Conservation (phyloP, 768 basidiomycete genomes). For the Podaxis mareebaensis region DNA sequence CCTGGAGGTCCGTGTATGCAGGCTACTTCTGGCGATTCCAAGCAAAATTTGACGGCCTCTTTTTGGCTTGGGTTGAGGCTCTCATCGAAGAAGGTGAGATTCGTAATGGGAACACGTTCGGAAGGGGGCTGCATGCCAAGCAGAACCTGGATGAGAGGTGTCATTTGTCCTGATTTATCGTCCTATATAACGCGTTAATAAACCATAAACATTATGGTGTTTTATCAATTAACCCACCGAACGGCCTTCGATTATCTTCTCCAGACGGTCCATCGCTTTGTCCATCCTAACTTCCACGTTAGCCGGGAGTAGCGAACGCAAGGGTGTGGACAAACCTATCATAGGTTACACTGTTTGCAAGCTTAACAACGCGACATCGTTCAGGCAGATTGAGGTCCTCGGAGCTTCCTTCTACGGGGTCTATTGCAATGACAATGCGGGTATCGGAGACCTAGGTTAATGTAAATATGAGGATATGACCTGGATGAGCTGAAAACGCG, state of each 20-base stretch:
- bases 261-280: slow-evolving; percentile 69
- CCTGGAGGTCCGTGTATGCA: slow-evolving; percentile 99
- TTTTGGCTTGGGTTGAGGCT: slow-evolving; percentile 84
- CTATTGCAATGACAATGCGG: slow-evolving; percentile 78
- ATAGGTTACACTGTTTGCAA: slow-evolving; percentile 91
- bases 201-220: neutral
- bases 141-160: slow-evolving; percentile 64
- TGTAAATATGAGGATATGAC: slow-evolving; percentile 4
- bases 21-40: slow-evolving; percentile 79
- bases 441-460: slow-evolving; percentile 70
- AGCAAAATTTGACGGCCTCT: slow-evolving; percentile 78
- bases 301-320: neutral
- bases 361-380: slow-evolving; percentile 80
- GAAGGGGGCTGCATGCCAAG: slow-evolving; percentile 63
- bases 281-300: slow-evolving; percentile 68
- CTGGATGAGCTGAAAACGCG: slow-evolving; percentile 25
- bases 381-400: slow-evolving; percentile 83
- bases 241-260: slow-evolving; percentile 32
- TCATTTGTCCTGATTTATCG: slow-evolving; percentile 43
- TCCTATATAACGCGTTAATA: slow-evolving; percentile 28
- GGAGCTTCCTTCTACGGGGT: slow-evolving; percentile 56
- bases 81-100: slow-evolving; percentile 70
- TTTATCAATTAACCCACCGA: slow-evolving; percentile 11
- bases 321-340: slow-evolving; percentile 54
- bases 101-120: slow-evolving; percentile 31